Evolutionary conservation across 106 monocot species (phyloP), one percentile per base, ranked within the genome.

Genomic region (Dendrobium chrysotoxum): DNA sequence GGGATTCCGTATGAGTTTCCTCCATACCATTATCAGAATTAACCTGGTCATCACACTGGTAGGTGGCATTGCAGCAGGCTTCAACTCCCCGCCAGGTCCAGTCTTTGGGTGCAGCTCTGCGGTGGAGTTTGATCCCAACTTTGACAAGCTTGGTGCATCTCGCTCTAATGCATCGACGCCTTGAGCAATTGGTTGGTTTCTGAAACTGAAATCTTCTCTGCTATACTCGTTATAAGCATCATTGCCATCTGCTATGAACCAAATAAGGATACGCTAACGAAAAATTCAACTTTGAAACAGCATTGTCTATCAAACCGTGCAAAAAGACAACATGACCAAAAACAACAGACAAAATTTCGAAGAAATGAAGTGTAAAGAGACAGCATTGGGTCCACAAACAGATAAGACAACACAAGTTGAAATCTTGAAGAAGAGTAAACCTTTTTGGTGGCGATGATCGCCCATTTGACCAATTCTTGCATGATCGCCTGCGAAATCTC

Each of bases 11-110:
- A 89, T 89, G 17, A 89, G 89, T 76, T 89, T 89, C 79, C 89
- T 86, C 89, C 89, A 89, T 15, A 89, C 89, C 89, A 89, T 89
- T 75, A 89, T 89, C 65, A 89, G 84, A 40, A 89, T 89, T 23
- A 89, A 75, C 82, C 86, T 89, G 47, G 89, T 89, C 89, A 89
- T 89, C 66, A 89, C 89, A 38, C 86, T 89, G 0, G 87, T 75
- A 7, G 87, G 84, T 7, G 87, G 87, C 87, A 87, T 84, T 12
- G 84, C 76, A 1, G 15, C 23, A 6, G 70, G 28, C 47, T 80
- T 86, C 55, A 55, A 46, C 0, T 71, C 85, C 17, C 58, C 47
- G 4, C 1, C 35, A 5, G 4, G 70, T 3, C 39, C 50, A 0
- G 31, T 75, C 75, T 82, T 84, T 0, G 81, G 81, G 76, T 82